Base-by-base conservation (phyloP, 78 protist genomes). In the Thecamonas trahens region DNA sequence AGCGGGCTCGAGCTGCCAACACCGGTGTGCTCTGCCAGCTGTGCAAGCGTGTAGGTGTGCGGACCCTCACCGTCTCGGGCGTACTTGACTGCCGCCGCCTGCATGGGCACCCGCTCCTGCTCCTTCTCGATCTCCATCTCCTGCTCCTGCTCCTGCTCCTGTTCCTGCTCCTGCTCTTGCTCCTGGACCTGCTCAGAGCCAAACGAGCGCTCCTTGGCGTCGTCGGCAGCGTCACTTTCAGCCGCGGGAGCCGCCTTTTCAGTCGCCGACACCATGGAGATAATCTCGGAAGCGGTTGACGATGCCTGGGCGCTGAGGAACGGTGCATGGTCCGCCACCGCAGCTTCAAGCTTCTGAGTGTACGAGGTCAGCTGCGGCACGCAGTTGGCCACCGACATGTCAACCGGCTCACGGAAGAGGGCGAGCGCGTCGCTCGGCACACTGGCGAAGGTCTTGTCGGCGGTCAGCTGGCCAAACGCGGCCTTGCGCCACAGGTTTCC, bases 151-250 rank as follows among this genome's bases (percentile, higher is more conserved):
- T 82, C 79, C 34, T 70, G 73, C 63, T 76, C 80, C 59, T 57
- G 65, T 28, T 68, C 81, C 75, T 74, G 68, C 74, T 68, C 75
- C 40, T 76, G 75, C 45, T 61, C 77, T 15, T 65, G 61, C 61
- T 71, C 74, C 61, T 70, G 28, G 20, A 63, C 59, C 71, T 69
- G 58, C 76, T 70, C 77, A 22, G 69, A 73, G 35, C 65, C 79
- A 11, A 64, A 52, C 65, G 67, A 70, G 52, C 67, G 20, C 22
- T 76, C 64, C 28, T 44, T 31, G 0, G 40, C 74, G 29, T 15
- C 34, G 31, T 65, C 55, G 17, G 44, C 8, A 29, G 13, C 26
- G 7, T 35, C 55, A 3, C 7, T 24, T 1, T 9, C 20, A 5
- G 54, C 55, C 18, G 52, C n/a, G 29, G n/a, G n/a, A n/a, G 22